A percentile compares a stretch with the other conserved stretches of the same genome.
These are phyloP conservation scores for Phaeosphaeriaceae sp. DNA, from an alignment of 2,329 filamentous ascomycete species.

Conservation along the genomic window DNA sequence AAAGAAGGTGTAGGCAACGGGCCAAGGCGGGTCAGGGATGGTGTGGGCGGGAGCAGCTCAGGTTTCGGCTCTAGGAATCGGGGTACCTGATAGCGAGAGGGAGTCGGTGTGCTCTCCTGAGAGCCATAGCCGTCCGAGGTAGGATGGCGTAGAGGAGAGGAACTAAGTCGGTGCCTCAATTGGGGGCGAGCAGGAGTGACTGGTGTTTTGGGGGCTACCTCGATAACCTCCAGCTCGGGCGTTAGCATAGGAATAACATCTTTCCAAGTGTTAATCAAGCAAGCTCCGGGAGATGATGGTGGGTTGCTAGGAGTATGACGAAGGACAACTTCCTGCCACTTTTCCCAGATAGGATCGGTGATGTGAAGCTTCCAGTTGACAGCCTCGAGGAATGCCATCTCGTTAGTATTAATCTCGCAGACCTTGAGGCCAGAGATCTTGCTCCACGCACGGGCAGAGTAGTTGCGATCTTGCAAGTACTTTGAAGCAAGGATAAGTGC, in stretches of 20 bases:
- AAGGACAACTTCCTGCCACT: conserved; percentile 92
- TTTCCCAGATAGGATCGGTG: conserved; percentile 83
- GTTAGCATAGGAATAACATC: conserved; percentile 62
- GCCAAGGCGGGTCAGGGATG: conserved; percentile 61
- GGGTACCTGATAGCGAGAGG: conserved; percentile 50
- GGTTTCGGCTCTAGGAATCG: conserved; percentile 60
- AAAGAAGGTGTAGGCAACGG: conserved; percentile 67
- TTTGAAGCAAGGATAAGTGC: conserved; percentile 96
- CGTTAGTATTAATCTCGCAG: conserved; percentile 94
- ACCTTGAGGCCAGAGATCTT: conserved; percentile 98
- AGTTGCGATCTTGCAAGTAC: conserved; percentile 97
- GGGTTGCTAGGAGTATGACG: conserved; percentile 73
- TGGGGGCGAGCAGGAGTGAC: conserved; percentile 33
- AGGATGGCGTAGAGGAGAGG: conserved; percentile 30
- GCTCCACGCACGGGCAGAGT: conserved; percentile 96
- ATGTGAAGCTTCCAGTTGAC: conserved; percentile 97
- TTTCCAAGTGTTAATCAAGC: conserved; percentile 52
- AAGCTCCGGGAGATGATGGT: conserved; percentile 46
- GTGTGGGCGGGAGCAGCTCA: conserved; percentile 58
- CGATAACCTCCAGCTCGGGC: conserved; percentile 61
- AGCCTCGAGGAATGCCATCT: conserved; percentile 86
- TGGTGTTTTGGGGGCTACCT: conserved; percentile 45
- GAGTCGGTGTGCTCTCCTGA: conserved; percentile 53
- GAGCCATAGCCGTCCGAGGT: conserved; percentile 38
- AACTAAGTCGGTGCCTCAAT: conserved; percentile 31